Conservation (phyloP, 1,284 basidiomycete species). For the Moesziomyces sp. region DNA sequence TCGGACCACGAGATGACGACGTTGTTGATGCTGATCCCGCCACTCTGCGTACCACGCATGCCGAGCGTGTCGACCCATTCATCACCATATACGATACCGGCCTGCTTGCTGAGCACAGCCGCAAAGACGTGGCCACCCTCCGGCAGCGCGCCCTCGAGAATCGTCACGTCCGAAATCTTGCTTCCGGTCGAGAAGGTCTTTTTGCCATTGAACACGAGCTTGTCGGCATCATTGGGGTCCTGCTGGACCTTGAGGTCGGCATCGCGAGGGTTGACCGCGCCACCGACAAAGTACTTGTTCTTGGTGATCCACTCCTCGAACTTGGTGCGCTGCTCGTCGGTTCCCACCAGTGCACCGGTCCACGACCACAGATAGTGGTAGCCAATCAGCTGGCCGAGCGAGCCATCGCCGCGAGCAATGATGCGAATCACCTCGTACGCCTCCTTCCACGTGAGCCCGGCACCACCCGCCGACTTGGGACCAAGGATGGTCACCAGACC, state of each 20-base stretch:
- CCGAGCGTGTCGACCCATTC: conserved; percentile 68
- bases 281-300: conserved; percentile 64
- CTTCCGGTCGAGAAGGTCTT: conserved; percentile 67
- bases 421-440: conserved; percentile 61
- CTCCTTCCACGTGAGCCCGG: conserved; percentile 55
- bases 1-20: conserved; percentile 60
- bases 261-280: conserved; percentile 68
- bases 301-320: conserved; percentile 51
- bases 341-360: conserved; percentile 61
- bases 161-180: conserved; percentile 66
- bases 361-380: conserved; percentile 62
- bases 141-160: conserved; percentile 64
- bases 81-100: conserved; percentile 65
- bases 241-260: conserved; percentile 59
- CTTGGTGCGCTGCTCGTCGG: conserved; percentile 54
- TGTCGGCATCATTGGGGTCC: conserved; percentile 49
- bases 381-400: conserved; percentile 59
- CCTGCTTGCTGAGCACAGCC: conserved; percentile 57
- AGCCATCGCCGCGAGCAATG: conserved; percentile 64
- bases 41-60: conserved; percentile 65
- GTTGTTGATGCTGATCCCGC: conserved; percentile 60
- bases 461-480: conserved; percentile 57
- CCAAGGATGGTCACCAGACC: conserved; percentile 65
- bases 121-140: conserved; percentile 65
- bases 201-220: conserved; percentile 63